These are phyloP conservation scores for Glycyrrhiza uralensis DNA, from an alignment of 306 rosid genomes.

Conservation along the genomic window DNA sequence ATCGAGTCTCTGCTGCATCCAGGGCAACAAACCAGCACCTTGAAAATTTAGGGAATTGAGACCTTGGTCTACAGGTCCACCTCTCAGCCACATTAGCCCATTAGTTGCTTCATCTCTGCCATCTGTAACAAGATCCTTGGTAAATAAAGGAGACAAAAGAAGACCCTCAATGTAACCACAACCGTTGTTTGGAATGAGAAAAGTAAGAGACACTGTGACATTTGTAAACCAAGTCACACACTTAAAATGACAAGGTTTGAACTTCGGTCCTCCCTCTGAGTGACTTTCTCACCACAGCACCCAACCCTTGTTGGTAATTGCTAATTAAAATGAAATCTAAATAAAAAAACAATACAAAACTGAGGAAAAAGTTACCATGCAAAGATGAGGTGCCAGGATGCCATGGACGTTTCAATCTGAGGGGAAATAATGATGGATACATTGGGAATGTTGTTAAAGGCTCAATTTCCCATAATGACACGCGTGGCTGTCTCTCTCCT, in stretches of 20 bases:
- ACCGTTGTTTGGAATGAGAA: not conserved
- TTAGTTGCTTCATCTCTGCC: slow-evolving; percentile 67
- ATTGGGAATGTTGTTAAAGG: slow-evolving; percentile 90
- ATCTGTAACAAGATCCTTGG: slow-evolving; percentile 45
- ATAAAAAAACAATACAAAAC: not conserved
- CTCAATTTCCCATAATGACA: slow-evolving; percentile 91
- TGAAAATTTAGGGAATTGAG: slow-evolving; percentile 68
- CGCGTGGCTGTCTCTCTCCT: slow-evolving; percentile 89
- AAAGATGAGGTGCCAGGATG: slow-evolving; percentile 79
- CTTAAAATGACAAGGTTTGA: not conserved
- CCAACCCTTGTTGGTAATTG: not conserved
- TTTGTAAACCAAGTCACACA: not conserved
- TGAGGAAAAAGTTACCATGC: slow-evolving; percentile 47
- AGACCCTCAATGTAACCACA: not conserved
- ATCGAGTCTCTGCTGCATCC: slow-evolving; percentile 92
- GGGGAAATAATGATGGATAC: slow-evolving; percentile 91
- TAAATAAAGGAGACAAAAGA: slow-evolving; percentile 7
- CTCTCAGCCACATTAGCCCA: slow-evolving; percentile 81
- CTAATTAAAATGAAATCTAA: not conserved
- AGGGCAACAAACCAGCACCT: slow-evolving; percentile 70
- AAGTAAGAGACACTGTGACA: not conserved
- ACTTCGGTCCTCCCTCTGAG: not conserved
- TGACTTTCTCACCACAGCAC: not conserved
- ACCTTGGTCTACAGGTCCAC: slow-evolving; percentile 69
- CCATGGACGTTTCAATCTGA: slow-evolving; percentile 88